These are phyloP conservation scores for Penicillium angulare DNA, from an alignment of 495 filamentous ascomycete genomes.

Conservation along the genomic window DNA sequence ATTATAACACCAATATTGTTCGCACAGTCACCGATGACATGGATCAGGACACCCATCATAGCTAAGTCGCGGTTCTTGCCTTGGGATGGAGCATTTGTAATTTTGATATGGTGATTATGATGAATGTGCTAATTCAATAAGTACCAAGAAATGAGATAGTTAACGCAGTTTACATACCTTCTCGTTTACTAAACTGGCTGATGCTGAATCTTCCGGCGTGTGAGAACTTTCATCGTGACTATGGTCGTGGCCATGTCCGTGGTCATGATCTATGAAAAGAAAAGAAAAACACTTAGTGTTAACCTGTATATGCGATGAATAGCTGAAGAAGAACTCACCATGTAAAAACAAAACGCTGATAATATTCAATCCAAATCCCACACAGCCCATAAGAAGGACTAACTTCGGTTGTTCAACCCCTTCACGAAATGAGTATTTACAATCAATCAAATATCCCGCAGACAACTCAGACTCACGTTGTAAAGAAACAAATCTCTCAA, in stretches of 20 bases:
- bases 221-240: slow-evolving; percentile 1
- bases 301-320: too few species aligned
- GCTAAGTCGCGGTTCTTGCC: slow-evolving; percentile 30
- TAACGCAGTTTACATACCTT: neutral
- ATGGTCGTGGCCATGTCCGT: slow-evolving; percentile 19
- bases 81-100: neutral
- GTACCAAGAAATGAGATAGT: neutral
- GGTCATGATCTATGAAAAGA: slow-evolving; percentile 6
- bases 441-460: too few species aligned
- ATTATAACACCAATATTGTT: slow-evolving; percentile 51
- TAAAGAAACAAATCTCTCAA: slow-evolving; percentile 69
- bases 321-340: slow-evolving; percentile 37
- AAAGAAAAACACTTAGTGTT: too few species aligned
- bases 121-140: slow-evolving; percentile 3
- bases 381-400: slow-evolving; percentile 72
- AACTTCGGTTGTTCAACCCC: slow-evolving; percentile 68
- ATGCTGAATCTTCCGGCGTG: neutral
- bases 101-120: slow-evolving; percentile 5
- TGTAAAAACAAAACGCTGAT: slow-evolving; percentile 76
- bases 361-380: slow-evolving; percentile 76
- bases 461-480: slow-evolving; percentile 42
- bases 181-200: slow-evolving; percentile 1
- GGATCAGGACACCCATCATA: slow-evolving; percentile 47
- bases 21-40: slow-evolving; percentile 43
- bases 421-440: slow-evolving; percentile 20